These are phyloP conservation scores for Quercus mongolica DNA, from an alignment of 306 rosid genomes.

Conservation along the genomic window DNA sequence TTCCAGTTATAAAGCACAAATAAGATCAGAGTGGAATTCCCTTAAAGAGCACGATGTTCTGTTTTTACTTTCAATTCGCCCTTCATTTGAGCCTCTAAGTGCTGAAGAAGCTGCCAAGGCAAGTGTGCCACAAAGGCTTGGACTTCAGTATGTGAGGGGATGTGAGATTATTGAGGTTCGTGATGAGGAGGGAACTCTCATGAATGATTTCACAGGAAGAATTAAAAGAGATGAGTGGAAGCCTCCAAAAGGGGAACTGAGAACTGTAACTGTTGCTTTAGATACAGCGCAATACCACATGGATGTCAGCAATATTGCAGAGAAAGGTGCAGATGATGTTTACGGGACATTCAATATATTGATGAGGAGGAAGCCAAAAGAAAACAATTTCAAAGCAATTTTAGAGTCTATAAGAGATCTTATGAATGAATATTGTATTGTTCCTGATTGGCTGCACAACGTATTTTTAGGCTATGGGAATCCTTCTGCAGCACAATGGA, in stretches of 20 bases:
- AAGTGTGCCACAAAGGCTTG: constrained; percentile 89
- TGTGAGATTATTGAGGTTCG: constrained; percentile 88
- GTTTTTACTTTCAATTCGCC: constrained; percentile 81
- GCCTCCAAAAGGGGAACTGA: constrained; percentile 94
- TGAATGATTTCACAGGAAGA: constrained; percentile 96
- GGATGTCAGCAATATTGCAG: constrained; percentile 92
- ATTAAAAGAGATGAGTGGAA: constrained; percentile 97
- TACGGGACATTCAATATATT: constrained; percentile 86
- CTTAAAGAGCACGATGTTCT: constrained; percentile 95
- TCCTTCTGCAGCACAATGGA: constrained; percentile 98
- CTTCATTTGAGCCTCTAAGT: constrained; percentile 92
- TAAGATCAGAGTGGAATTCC: constrained; percentile 96
- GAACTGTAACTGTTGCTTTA: constrained; percentile 94
- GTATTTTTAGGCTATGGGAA: constrained; percentile 90
- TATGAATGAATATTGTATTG: constrained; percentile 95
- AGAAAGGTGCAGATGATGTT: constrained; percentile 84
- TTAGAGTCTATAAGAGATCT: constrained; percentile 93
- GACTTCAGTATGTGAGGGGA: constrained; percentile 92
- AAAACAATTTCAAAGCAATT: constrained; percentile 96
- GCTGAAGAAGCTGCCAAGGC: constrained; percentile 83
- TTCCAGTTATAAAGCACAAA: constrained; percentile 83
- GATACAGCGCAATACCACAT: constrained; percentile 96
- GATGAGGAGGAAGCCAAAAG: constrained; percentile 98
- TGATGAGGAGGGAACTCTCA: constrained; percentile 89
- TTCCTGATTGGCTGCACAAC: constrained; percentile 96